Evolutionary conservation across 495 filamentous ascomycete genomes (phyloP).

Genomic region (Aspergillus wentii): DNA sequence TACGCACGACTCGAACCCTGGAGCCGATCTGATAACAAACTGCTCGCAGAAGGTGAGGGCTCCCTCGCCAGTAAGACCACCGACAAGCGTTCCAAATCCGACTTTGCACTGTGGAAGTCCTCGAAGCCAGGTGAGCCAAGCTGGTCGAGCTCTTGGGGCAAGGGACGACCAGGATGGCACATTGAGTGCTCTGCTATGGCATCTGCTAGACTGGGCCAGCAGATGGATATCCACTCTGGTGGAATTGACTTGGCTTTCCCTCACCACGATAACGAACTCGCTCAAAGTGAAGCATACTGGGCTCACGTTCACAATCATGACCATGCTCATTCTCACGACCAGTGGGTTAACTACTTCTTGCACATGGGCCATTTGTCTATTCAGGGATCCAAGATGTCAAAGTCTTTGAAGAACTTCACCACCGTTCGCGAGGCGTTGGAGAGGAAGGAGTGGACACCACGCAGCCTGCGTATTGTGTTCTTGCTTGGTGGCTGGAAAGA

Average conservation of each 20-base stretch:
- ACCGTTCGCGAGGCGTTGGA: constrained; percentile 82
- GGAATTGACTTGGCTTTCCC: constrained; percentile 93
- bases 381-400: constrained; percentile 89
- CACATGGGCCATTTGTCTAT: constrained; percentile 96
- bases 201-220: constrained; percentile 70
- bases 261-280: constrained; percentile 95
- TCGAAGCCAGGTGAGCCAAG: constrained; percentile 88
- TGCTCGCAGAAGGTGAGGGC: constrained; percentile 89
- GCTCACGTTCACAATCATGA: constrained; percentile 35
- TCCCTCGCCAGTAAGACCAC: constrained; percentile 62
- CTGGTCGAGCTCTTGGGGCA: constrained; percentile 84
- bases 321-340: constrained; percentile 51
- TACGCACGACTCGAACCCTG: constrained; percentile 87
- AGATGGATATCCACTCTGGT: constrained; percentile 90
- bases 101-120: constrained; percentile 95
- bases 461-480: constrained; percentile 81
- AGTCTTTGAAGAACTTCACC: constrained; percentile 95
- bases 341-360: constrained; percentile 95
- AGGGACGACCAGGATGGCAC: constrained; percentile 90
- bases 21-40: constrained; percentile 73
- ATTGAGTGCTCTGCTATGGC: constrained; percentile 99
- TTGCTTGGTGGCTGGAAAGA: constrained; percentile 85
- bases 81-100: constrained; percentile 66
- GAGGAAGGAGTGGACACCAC: constrained; percentile 70
- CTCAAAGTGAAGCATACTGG: constrained; percentile 91